Evolutionary conservation across 106 monocot species (phyloP), one percentile per base, ranked within the genome.

Genomic region (Dendrobium chrysotoxum): DNA sequence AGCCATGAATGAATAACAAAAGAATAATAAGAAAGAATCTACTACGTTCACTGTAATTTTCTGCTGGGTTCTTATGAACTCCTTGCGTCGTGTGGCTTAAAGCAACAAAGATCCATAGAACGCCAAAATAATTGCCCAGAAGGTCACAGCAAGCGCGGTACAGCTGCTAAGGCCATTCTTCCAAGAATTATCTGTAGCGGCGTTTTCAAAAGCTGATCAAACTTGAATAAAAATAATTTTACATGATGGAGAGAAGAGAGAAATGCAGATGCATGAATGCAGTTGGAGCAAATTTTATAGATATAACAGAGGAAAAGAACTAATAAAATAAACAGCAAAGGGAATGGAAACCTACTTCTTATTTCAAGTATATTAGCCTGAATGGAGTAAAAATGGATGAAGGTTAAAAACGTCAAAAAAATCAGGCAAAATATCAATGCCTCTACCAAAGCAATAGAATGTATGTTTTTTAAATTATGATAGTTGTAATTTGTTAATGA

Each of bases 121-220:
- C 4, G 74, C 42, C 74, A 42, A 75, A 40, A 75, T 44, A 75
- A 75, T 42, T 75, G 41, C 42, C 74, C 8, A 20, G n/a, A 75
- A 21, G 6, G 16, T 3, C 15, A 50, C 50, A 50, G 15, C 50
- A 13, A 50, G 50, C 50, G 50, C 3, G 50, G 50, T 50, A 15
- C 50, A 50, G 16, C 13, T 50, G 15, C 15, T 8, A 15, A 75
- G n/a, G 18, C 4, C 18, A 41, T 75, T 75, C 74, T 75, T 75
- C 74, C 7, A 12, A 75, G 74, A 75, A 42, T 20, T 75, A 30
- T 41, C 74, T 75, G 74, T 18, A 75, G 74, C 39, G 2, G 50
- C 50, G 13, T 50, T 13, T 50, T 50, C 50, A 50, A 13, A 16
- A 50, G 13, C 50, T 3, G 12, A 50, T 50, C 50, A 50, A 50